Conservation (phyloP, 495 filamentous ascomycete species). For the Annulohypoxylon nitens region DNA sequence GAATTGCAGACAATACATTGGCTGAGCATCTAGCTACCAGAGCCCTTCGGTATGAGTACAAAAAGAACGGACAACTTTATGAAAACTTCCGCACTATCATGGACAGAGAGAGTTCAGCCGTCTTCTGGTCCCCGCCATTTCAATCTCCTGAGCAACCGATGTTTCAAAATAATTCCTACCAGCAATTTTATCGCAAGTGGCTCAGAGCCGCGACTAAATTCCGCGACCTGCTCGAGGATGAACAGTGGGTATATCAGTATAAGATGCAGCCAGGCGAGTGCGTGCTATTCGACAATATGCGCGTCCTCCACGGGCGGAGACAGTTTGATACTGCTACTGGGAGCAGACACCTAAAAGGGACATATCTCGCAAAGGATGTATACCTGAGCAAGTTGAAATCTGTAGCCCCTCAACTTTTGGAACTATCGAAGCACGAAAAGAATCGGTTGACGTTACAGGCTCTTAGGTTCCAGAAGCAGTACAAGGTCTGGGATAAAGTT, state of each 20-base stretch:
- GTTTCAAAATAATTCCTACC: neutral
- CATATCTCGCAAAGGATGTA: constrained; percentile 82
- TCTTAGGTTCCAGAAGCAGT: neutral
- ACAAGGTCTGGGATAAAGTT: neutral
- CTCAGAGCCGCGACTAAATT: constrained; percentile 61
- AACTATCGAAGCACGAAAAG: neutral
- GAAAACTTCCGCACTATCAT: constrained; percentile 68
- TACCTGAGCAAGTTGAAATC: constrained; percentile 62
- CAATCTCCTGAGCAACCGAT: constrained; percentile 43
- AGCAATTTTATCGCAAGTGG: constrained; percentile 46
- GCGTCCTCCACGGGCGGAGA: constrained; percentile 80
- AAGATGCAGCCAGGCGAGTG: constrained; percentile 83
- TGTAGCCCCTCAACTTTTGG: constrained; percentile 32
- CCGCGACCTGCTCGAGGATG: constrained; percentile 59
- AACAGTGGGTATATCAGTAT: constrained; percentile 71
- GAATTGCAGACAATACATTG: constrained; percentile 40
- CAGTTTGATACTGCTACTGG: constrained; percentile 74
- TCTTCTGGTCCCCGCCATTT: constrained; percentile 76
- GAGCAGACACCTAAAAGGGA: constrained; percentile 83
- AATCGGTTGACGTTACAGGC: neutral
- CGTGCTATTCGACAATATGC: constrained; percentile 86
- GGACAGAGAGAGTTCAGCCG: constrained; percentile 49
- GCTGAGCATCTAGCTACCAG: constrained; percentile 56
- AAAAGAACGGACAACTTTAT: constrained; percentile 73
- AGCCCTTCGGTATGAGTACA: constrained; percentile 75